A percentile compares a stretch with the other conserved stretches of the same genome.
These are phyloP conservation scores for Picochlorum sp. DNA, from an alignment of 139 green algal genomes.

Conservation along the genomic window DNA sequence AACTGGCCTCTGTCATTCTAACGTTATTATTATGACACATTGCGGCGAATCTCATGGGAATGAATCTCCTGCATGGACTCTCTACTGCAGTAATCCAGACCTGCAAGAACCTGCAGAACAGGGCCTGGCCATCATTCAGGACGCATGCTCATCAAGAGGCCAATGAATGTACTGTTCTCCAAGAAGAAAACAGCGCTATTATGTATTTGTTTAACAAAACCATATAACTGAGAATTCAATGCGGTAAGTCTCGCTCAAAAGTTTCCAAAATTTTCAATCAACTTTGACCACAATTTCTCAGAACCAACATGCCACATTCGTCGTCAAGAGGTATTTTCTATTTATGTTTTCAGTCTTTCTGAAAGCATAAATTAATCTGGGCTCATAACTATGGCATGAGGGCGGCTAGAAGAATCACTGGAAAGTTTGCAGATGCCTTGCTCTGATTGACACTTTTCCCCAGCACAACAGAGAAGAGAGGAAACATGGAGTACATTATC, in stretches of 20 bases:
- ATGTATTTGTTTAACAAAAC: neutral
- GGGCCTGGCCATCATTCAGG: too few relatives aligned
- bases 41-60: too few relatives aligned
- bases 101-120: too few relatives aligned
- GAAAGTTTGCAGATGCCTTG: neutral
- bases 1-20: too few relatives aligned
- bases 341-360: neutral
- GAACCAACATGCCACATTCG: neutral
- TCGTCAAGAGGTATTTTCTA: neutral
- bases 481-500: neutral
- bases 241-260: neutral
- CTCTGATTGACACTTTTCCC: neutral
- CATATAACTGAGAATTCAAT: neutral
- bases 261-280: neutral
- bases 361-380: neutral
- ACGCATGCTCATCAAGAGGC: too few relatives aligned
- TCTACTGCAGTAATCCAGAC: neutral
- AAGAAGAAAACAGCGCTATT: neutral
- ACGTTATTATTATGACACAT: too few relatives aligned
- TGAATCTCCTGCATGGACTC: neutral
- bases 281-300: neutral
- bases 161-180: too few relatives aligned
- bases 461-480: neutral
- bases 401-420: slow-evolving; percentile 1
- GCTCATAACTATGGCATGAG: neutral